Evolutionary conservation across 257 asterid species (phyloP).

Genomic region (Gentiana dahurica): DNA sequence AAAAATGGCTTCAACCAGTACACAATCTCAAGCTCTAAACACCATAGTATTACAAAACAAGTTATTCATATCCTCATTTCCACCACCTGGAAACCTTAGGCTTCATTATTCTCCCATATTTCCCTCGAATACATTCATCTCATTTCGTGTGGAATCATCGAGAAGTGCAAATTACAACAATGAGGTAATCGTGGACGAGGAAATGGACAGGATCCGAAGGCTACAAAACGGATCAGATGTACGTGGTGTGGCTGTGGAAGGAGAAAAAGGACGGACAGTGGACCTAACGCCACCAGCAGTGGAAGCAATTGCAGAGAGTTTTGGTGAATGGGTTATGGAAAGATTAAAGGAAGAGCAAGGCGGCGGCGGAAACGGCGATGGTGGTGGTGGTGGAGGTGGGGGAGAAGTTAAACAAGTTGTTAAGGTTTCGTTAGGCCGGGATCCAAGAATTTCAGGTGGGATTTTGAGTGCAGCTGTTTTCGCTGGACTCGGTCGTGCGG

Average conservation of each 20-base stretch:
- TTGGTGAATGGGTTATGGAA: constrained; percentile 74
- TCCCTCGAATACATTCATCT: constrained; percentile 8
- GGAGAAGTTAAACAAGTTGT: constrained; percentile 11
- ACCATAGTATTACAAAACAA: constrained; percentile 16
- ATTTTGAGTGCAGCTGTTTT: constrained; percentile 56
- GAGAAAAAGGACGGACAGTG: constrained; percentile 68
- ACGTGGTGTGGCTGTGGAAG: constrained; percentile 79
- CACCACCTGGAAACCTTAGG: constrained; percentile 9
- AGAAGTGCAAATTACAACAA: constrained; percentile 35
- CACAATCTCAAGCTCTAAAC: constrained; percentile 22
- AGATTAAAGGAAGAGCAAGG: constrained; percentile 21
- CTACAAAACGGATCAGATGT: constrained; percentile 91
- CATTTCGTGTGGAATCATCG: constrained; percentile 21
- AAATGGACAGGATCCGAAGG: constrained; percentile 63
- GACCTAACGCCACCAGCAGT: constrained; percentile 77
- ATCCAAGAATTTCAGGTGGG: constrained; percentile 75
- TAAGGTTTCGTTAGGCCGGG: constrained; percentile 67
- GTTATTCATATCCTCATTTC: constrained; percentile 17
- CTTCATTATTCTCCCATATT: constrained; percentile 14
- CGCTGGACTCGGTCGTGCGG: constrained; percentile 64
- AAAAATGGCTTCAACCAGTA: constrained; percentile 39
- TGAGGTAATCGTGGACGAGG: constrained; percentile 52
- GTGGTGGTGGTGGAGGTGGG: too few species aligned
- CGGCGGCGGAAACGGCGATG: background rate
- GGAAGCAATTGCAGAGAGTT: constrained; percentile 89